A percentile compares a stretch with the other conserved stretches of the same genome.
Conservation (phyloP, 2,329 filamentous ascomycete genomes). For the Exophiala sp. region DNA sequence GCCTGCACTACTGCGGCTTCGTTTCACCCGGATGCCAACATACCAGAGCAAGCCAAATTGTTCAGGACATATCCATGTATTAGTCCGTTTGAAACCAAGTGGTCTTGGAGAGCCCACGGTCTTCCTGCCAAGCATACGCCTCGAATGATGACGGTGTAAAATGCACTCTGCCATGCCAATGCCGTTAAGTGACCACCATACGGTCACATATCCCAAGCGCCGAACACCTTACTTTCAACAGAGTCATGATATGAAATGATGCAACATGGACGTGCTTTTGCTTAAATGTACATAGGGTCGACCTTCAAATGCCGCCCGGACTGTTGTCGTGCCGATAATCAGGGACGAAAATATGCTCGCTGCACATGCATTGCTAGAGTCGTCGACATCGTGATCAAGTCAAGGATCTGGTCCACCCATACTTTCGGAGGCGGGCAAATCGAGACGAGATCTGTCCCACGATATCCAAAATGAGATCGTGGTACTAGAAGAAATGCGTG, state of each 20-base stretch:
- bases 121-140: not conserved
- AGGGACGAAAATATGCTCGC: conserved; percentile 22
- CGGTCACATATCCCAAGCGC: conserved; percentile 11
- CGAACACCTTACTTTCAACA: conserved; percentile 25
- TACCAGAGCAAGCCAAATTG: too few relatives aligned
- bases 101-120: too few relatives aligned
- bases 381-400: conserved; percentile 23
- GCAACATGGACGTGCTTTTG: conserved; percentile 23
- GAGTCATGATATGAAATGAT: conserved; percentile 22
- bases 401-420: conserved; percentile 5
- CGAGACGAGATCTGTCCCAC: conserved; percentile 4
- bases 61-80: too few relatives aligned
- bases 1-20: too few relatives aligned
- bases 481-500: conserved; percentile 88
- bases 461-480: conserved; percentile 16
- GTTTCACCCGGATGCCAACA: too few relatives aligned
- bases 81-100: too few relatives aligned
- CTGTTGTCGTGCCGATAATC: conserved; percentile 16
- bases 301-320: conserved; percentile 11
- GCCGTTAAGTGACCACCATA: conserved; percentile 5
- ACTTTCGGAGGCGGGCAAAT: not conserved
- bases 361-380: conserved; percentile 22
- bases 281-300: conserved; percentile 26
- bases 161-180: not conserved
- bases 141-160: not conserved